These are phyloP conservation scores for Alternaria brassicicola DNA, from an alignment of 2,329 filamentous ascomycete genomes.

Conservation along the genomic window DNA sequence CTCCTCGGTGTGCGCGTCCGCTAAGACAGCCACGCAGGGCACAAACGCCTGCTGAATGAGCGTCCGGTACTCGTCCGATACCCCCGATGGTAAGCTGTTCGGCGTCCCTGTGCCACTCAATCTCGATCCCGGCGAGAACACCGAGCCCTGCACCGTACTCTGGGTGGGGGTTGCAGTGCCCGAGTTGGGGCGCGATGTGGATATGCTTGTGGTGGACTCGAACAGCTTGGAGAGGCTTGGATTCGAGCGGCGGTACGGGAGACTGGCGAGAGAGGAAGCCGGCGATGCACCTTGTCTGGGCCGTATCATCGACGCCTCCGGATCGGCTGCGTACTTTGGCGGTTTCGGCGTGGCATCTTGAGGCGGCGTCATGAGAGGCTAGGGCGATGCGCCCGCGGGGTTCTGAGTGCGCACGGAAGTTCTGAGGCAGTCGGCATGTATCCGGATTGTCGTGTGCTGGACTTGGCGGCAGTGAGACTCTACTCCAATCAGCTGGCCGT, in stretches of 20 bases:
- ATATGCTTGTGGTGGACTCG: conserved; percentile 56
- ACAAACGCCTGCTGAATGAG: conserved; percentile 85
- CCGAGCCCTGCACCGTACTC: conserved; percentile 45
- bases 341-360: conserved; percentile 48
- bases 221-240: conserved; percentile 60
- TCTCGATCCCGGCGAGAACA: conserved; percentile 53
- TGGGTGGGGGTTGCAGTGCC: conserved; percentile 52
- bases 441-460: conserved; percentile 19
- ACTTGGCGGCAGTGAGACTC: conserved; percentile 5
- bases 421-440: conserved; percentile 44
- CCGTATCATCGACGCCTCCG: conserved; percentile 65
- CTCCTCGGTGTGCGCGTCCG: conserved; percentile 84
- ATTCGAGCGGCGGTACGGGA: conserved; percentile 61
- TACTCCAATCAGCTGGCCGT: conserved; percentile 13
- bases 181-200: conserved; percentile 50
- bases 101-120: conserved; percentile 49
- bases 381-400: conserved; percentile 46
- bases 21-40: conserved; percentile 83
- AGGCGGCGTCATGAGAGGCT: conserved; percentile 50
- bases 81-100: conserved; percentile 48
- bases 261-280: conserved; percentile 64
- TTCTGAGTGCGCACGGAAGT: conserved; percentile 35
- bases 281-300: conserved; percentile 65
- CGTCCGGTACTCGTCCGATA: conserved; percentile 62
- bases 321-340: conserved; percentile 60